Evolutionary conservation across 2,329 filamentous ascomycete species (phyloP).

Genomic region (Periconia sp.): DNA sequence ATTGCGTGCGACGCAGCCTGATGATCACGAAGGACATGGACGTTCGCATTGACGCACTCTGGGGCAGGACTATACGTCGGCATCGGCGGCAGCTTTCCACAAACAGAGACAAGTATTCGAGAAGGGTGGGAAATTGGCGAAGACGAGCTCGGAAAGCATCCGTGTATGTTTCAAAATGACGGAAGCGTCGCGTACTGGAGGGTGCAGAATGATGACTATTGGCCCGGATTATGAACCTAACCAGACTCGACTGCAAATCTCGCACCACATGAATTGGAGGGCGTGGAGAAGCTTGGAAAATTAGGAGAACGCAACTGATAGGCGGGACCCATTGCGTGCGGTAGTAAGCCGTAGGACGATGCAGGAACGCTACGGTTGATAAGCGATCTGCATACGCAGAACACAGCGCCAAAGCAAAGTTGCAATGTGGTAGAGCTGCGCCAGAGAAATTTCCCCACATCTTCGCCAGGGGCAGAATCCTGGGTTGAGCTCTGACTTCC

Average conservation of each 20-base stretch:
- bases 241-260: background rate
- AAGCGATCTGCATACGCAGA: background rate
- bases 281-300: background rate
- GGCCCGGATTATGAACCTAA: background rate
- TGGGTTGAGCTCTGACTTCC: background rate
- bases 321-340: too few relatives aligned
- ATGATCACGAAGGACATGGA: constrained; percentile 4
- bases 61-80: background rate
- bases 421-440: background rate
- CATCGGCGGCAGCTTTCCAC: background rate
- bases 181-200: background rate
- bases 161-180: background rate
- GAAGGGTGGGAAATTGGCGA: too few relatives aligned
- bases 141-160: background rate
- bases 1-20: constrained; percentile 7
- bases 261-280: background rate
- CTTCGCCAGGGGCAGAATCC: constrained; percentile 1
- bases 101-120: background rate
- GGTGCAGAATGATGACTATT: background rate
- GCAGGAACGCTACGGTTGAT: constrained; percentile 6
- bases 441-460: background rate
- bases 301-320: too few relatives aligned
- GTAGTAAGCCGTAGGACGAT: constrained; percentile 1
- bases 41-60: background rate
- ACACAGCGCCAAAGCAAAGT: background rate